A percentile compares a stretch with the other conserved stretches of the same genome.
phyloP scores from a whole-genome alignment of 73 alveolate genomes.

The Paramecium sexaurelia region DNA sequence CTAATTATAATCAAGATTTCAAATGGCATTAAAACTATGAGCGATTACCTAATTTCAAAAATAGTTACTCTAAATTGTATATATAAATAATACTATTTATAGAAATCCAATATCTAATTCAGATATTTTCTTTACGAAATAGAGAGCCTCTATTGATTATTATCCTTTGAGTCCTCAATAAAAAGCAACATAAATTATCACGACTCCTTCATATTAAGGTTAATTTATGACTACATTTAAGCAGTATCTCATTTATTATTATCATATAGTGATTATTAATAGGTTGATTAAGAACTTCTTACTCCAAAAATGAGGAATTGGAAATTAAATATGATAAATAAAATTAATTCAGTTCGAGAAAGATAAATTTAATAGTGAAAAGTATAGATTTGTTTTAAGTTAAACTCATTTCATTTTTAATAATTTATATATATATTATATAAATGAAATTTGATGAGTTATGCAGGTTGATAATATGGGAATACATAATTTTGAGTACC shows the following conservation, averaged over 20 bases:
- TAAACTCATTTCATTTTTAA: background rate
- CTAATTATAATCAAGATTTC: background rate
- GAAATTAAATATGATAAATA: constrained; percentile 16
- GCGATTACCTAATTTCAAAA: background rate
- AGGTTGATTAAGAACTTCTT: background rate
- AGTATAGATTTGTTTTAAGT: background rate
- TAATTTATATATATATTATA: background rate
- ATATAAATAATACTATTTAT: background rate
- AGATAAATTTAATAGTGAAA: background rate
- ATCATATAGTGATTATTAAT: constrained; percentile 14
- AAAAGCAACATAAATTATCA: background rate
- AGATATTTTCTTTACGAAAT: background rate
- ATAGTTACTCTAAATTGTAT: constrained; percentile 49
- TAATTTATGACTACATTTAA: constrained; percentile 39
- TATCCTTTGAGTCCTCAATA: background rate
- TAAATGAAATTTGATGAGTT: too few species aligned
- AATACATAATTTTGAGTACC: background rate
- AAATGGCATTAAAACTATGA: constrained; percentile 13
- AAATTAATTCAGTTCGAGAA: constrained; percentile 16
- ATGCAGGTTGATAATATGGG: too few species aligned
- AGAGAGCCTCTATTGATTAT: background rate
- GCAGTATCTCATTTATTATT: background rate
- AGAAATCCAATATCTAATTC: constrained; percentile 49
- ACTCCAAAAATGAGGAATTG: constrained; percentile 24
- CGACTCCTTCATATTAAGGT: constrained; percentile 21